These are phyloP conservation scores for Fibroporia radiculosa DNA, from an alignment of 768 basidiomycete genomes.

Conservation along the genomic window DNA sequence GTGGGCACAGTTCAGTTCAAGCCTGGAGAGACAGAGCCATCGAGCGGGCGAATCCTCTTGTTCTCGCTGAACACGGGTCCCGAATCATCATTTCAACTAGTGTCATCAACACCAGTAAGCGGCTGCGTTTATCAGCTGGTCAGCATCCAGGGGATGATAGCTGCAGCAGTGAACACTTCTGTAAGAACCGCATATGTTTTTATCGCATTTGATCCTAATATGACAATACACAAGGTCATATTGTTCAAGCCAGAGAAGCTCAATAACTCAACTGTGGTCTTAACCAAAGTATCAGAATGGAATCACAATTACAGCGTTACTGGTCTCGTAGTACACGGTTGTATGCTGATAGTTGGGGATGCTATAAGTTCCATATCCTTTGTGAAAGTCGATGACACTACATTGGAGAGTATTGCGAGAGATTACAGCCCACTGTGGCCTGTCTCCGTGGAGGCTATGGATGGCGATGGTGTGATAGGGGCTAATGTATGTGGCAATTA, in stretches of 20 bases:
- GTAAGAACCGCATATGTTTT: constrained; percentile 26
- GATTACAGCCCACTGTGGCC: constrained; percentile 78
- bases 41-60: constrained; percentile 53
- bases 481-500: constrained; percentile 53
- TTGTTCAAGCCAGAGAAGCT: constrained; percentile 32
- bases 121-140: constrained; percentile 70
- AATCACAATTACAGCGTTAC: constrained; percentile 79
- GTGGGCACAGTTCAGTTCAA: constrained; percentile 32
- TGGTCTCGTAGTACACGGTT: constrained; percentile 47
- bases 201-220: not conserved
- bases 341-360: constrained; percentile 67
- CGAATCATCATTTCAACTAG: constrained; percentile 12
- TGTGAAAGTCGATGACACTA: constrained; percentile 39
- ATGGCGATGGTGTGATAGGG: constrained; percentile 51
- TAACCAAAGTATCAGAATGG: constrained; percentile 51
- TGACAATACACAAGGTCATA: constrained; percentile 11
- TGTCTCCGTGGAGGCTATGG: constrained; percentile 50
- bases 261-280: constrained; percentile 26
- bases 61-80: constrained; percentile 30
- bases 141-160: constrained; percentile 39
- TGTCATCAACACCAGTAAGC: constrained; percentile 37
- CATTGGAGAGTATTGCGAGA: constrained; percentile 42
- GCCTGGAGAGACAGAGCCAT: constrained; percentile 25
- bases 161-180: constrained; percentile 69
- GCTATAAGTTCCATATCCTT: constrained; percentile 73